Conservation (phyloP, 139 green algal genomes). For the Chlorella ohadii region DNA sequence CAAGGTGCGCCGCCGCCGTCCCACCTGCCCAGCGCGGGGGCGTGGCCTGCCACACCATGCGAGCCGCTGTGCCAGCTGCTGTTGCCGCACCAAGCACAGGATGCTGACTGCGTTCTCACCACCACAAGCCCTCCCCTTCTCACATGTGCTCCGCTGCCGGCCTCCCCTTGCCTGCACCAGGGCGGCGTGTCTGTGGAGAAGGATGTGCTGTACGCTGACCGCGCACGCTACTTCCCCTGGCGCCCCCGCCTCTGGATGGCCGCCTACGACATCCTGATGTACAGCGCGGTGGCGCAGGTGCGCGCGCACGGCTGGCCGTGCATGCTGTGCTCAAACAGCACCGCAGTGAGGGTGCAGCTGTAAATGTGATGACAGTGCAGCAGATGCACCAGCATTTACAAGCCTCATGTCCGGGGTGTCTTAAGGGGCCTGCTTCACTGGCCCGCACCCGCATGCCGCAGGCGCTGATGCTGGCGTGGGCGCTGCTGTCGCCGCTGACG, state of each 20-base stretch:
- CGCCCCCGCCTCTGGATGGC: conserved; percentile 54
- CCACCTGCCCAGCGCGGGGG: no score
- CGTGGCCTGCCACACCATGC: no score
- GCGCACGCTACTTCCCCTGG: conserved; percentile 65
- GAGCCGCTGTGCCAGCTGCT: no score
- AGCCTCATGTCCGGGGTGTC: no score
- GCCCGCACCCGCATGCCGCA: neutral
- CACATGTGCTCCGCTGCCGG: neutral
- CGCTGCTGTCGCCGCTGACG: conserved; percentile 41
- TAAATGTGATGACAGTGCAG: no score
- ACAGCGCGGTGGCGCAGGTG: conserved; percentile 20
- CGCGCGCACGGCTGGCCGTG: no score
- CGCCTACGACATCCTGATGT: conserved; percentile 49
- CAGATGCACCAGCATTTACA: no score
- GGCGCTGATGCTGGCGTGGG: conserved; percentile 52
- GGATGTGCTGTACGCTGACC: conserved; percentile 66
- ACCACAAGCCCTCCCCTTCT: neutral
- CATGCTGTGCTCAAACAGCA: no score
- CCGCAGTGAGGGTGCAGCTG: no score
- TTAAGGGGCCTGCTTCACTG: no score
- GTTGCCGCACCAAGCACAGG: no score
- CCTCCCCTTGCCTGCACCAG: conserved; percentile 15
- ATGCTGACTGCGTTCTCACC: no score
- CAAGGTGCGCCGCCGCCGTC: conserved; percentile 39
- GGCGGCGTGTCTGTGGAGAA: conserved; percentile 55